Conservation (phyloP, 192 early-diverging fungal genomes). For the Spizellomyces punctatus region DNA sequence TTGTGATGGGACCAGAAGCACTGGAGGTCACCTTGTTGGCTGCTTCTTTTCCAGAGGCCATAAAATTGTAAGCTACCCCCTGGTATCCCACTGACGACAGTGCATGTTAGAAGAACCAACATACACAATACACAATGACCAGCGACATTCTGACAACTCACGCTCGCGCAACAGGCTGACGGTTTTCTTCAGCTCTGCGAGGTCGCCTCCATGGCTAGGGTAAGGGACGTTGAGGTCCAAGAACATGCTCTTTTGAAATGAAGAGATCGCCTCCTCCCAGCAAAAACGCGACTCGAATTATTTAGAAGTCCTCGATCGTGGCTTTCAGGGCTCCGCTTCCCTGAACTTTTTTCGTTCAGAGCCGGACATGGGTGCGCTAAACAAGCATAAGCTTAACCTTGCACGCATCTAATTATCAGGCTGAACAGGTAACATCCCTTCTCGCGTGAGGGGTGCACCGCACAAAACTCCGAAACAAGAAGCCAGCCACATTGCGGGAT, state of each 20-base stretch:
- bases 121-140: not conserved
- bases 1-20: not conserved
- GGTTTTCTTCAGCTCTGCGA: conserved; percentile 30
- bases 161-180: conserved; percentile 28
- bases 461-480: too few relatives aligned
- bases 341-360: too few relatives aligned
- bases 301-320: too few relatives aligned
- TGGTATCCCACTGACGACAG: conserved; percentile 56
- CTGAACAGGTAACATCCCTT: too few relatives aligned
- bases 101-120: not conserved
- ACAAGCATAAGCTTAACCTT: too few relatives aligned
- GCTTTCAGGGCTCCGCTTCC: too few relatives aligned
- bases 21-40: conserved; percentile 10
- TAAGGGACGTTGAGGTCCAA: conserved; percentile 42
- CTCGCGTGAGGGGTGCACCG: too few relatives aligned
- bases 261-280: too few relatives aligned
- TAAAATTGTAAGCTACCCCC: conserved; percentile 58
- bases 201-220: not conserved
- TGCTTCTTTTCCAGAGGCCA: conserved; percentile 46
- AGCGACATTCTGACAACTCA: conserved; percentile 1
- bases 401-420: too few relatives aligned
- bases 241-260: conserved; percentile 37
- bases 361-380: too few relatives aligned
- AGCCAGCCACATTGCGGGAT: too few relatives aligned
- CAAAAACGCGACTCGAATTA: too few relatives aligned